Base-by-base conservation (phyloP, 2,329 filamentous ascomycete species). In the Penicillium sclerotiorum region DNA sequence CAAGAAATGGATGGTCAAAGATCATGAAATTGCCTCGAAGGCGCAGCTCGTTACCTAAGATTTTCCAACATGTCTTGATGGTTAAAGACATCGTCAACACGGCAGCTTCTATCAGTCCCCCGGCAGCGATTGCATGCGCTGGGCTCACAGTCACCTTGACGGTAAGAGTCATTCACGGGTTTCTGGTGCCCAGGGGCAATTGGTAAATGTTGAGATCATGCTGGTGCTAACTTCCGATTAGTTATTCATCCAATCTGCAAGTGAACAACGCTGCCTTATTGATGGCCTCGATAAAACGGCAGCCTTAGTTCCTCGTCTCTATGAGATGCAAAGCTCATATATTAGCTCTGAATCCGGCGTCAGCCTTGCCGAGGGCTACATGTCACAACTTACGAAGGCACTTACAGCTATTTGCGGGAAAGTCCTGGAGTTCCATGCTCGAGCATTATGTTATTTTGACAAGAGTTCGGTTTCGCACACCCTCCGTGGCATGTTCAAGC, bases 381-480 rank as follows among this genome's bases (percentile, higher is more conserved):
- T 28, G 25, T 9, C 25, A 28, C 3, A 7, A 28, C 49, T 55
- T 17, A 25, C 52, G 20, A 13, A 23, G 5, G 33, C 17, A 17
- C 25, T 57, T 27, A 30, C 45, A 3, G 12, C 15, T 5, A 11
- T 53, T 5, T 57, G 47, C 18, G 33, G 28, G 9, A 55, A 49
- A 15, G 44, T 49, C 5, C 15, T 55, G n/a, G 52, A 53, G 40
- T 53, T 55, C n/a, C 52, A 55, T 9, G 44, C 47, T 27, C 47
- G 47, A 28, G 55, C 49, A 6, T 27, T 53, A 5, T 55, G 47
- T n/a, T 53, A 47, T 18, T 13, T 58, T 12, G 5, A 37, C 7
- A 48, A 47, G n/a, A 36, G 42, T 12, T 12, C 32, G 22, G 20
- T 47, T 5, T 11, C 15, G 12, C 50, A 45, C 21, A 9, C 47